Evolutionary conservation across 306 rosid species (phyloP), one percentile per base, ranked within the genome.

Genomic region (Rosa lucieae): DNA sequence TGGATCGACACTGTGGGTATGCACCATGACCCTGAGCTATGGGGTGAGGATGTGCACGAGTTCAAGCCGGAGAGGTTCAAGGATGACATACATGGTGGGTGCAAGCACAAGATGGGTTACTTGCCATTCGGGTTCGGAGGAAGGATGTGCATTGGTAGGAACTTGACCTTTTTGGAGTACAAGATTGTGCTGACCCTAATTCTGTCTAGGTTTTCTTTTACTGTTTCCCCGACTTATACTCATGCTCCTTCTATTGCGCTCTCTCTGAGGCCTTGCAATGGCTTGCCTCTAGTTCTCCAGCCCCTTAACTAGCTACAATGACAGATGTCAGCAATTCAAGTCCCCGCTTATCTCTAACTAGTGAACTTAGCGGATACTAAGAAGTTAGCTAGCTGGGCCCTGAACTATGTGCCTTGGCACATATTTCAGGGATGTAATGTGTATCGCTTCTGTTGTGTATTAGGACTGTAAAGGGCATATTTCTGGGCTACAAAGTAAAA

Each of bases 61-160:
- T 94, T 94, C 86, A 90, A 77, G 70, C 98, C 97, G 0, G 87
- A 88, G 78, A 87, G 98, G 82, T 94, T 94, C 82, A 80, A 75
- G 71, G 84, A 86, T 35, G 89, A 86, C 76, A 78, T 62, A 0
- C 77, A 80, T 74, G 98, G 97, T 0, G 94, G 96, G 5, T 94
- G 98, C 82, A 83, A 78, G 40, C 93, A 92, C 90, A 88, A 84
- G 85, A 90, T 94, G 97, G 97, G 98, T 20, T 92, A 82, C 80
- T 77, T 94, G 85, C 97, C 98, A 1, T 94, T 94, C 72, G 98
- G 98, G 13, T 90, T 94, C 74, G 98, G 98, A 76, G 98, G 97
- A 2, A 88, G 98, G 46, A 86, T 86, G 86, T 94, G 97, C 78
- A 83, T 94, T 11, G 98, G 98, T 3, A 86, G 93, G 77, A 94